Evolutionary conservation across 2,329 filamentous ascomycete species (phyloP), one percentile per base, ranked within the genome.

Genomic region (Amauroascus verrucosus): DNA sequence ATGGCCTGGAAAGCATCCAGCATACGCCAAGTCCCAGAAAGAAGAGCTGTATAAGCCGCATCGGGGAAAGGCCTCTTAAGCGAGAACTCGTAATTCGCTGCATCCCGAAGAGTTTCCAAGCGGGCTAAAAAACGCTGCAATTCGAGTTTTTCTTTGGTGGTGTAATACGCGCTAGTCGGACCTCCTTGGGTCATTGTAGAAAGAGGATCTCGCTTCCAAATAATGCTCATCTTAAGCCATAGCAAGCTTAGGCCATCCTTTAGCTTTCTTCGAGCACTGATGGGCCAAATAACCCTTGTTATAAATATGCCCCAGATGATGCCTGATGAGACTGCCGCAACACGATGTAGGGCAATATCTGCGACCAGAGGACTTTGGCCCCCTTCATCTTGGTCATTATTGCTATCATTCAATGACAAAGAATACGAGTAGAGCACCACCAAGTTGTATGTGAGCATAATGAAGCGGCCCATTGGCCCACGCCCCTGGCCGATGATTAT

Each of bases 1-100:
- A 98, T 95, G 49, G 90, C 88, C 64, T 97, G 90, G 68, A 98
- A 96, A 35, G 88, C 85, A 68, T 96, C 90, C 3, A 97, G 81
- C 70, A 96, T 87, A 50, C 85, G 83, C 57, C 85, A 84, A 0
- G 90, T 95, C 8, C 84, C 84, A 20, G 81, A 79, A 65, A 97
- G 78, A 54, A 97, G 85, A 33, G 82, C 80, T 3, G 78, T 80
- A 65, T 86, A 90, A 14, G 81, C 78, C 41, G 78, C 80, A 58
- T 83, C 78, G 1, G 89, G 88, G 62, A 98, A 98, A 0, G 90
- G 88, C 0, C 91, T 87, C 38, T 84, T 81, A 6, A 98, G 78
- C 67, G 95, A 87, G 62, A 95, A 95, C 66, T 98, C 93, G 22
- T 82, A 85, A n/a, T 79, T 76, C 0, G 90, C 89, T 9, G 87